Conservation (phyloP, 352 stramenopile species). For the Pythium phragmitis region DNA sequence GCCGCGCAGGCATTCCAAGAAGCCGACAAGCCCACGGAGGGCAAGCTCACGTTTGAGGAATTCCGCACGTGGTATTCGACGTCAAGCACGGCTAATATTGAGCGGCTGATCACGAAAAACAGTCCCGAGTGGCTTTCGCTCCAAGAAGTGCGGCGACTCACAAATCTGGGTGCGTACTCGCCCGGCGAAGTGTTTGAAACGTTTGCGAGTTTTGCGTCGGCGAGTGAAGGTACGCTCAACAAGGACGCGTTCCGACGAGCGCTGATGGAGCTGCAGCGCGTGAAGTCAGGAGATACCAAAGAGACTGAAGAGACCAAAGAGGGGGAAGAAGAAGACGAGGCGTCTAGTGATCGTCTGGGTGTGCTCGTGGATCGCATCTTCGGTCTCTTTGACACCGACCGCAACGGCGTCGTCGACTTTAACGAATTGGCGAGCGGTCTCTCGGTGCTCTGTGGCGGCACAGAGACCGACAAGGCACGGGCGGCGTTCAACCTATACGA, state of each 20-base stretch:
- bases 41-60: slow-evolving; percentile 67
- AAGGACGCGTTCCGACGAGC: slow-evolving; percentile 61
- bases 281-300: neutral
- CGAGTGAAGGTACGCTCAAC: slow-evolving; percentile 62
- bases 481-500: slow-evolving; percentile 87
- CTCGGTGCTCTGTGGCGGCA: slow-evolving; percentile 75
- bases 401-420: slow-evolving; percentile 79
- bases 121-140: slow-evolving; percentile 76
- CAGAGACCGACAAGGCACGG: slow-evolving; percentile 70
- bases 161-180: slow-evolving; percentile 68
- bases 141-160: slow-evolving; percentile 73
- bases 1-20: slow-evolving; percentile 75
- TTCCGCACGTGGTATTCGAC: slow-evolving; percentile 84
- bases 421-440: slow-evolving; percentile 78
- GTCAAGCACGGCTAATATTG: slow-evolving; percentile 72
- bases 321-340: slow-evolving; percentile 12
- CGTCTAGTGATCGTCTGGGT: slow-evolving; percentile 43
- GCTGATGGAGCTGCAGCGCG: slow-evolving; percentile 48
- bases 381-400: slow-evolving; percentile 77
- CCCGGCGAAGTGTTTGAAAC: slow-evolving; percentile 76
- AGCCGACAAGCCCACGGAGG: slow-evolving; percentile 67
- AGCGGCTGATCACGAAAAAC: slow-evolving; percentile 78
- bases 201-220: slow-evolving; percentile 64
- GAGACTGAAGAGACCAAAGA: too few relatives aligned
- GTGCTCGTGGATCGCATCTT: slow-evolving; percentile 80